Base-by-base conservation (phyloP, 345 rosid genomes). In the Arabis hirsuta region DNA sequence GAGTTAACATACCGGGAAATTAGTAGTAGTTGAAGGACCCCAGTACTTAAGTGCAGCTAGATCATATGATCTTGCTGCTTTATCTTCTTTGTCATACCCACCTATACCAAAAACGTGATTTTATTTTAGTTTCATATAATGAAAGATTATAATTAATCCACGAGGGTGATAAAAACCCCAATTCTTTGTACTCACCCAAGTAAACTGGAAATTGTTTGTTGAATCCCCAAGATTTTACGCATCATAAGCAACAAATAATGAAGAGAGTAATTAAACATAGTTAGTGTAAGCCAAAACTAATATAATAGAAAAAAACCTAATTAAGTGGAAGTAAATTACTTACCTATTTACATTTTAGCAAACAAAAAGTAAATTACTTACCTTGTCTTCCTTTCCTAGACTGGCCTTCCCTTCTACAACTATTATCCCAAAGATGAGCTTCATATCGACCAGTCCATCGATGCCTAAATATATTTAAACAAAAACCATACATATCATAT, bases 401-500 rank as follows among this genome's bases (percentile, higher is more conserved):
- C 68, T 95, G 99, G 1, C 99, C 99, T 88, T 91, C 99, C 75
- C 99, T 86, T 58, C 99, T 86, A 76, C 99, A 95, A 75, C 98
- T 95, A 81, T 91, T 95, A 74, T 95, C 99, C 99, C 99, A 95
- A 19, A 95, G 89, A 83, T 95, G 99, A 75, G 99, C 98, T 82
- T 95, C 99, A 73, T 91, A 95, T 73, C 99, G 77, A 72, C 99
- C 99, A 0, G 99, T 95, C 98, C 99, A 95, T 71, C 99, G 65
- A 85, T 95, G 99, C 83, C 99, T 95, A 47, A 19, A 48, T 46
- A 64, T 38, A 38, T 12, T 52, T 38, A 20, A 22, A 64, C 50
- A 11, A 22, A 24, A 63, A 73, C 55, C 48, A 65, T 58, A 74
- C n/a, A 44, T 16, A 68, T 12, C 13, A 6, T 55, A 60, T 12